A percentile compares a stretch with the other conserved stretches of the same genome.
Evolutionary conservation across 2,329 filamentous ascomycete genomes (phyloP).

Genomic region (Arthrocladium fulminans): DNA sequence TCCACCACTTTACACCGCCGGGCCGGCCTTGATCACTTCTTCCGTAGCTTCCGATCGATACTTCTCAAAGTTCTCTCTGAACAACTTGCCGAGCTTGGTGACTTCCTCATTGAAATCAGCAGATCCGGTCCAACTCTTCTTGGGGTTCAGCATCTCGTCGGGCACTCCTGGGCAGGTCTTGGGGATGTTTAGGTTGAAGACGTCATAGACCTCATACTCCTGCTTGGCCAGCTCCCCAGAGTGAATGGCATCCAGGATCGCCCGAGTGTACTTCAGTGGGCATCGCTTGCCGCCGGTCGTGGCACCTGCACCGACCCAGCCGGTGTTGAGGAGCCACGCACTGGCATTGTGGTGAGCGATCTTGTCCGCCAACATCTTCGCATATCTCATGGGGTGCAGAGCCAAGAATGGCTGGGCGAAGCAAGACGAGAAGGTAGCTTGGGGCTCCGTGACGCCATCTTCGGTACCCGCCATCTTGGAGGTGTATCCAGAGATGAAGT

Average conservation of each 20-base stretch:
- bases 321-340: constrained; percentile 97
- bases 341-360: constrained; percentile 91
- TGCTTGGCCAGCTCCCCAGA: constrained; percentile 86
- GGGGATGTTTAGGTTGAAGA: constrained; percentile 96
- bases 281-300: constrained; percentile 91
- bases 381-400: constrained; percentile 98
- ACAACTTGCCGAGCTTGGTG: constrained; percentile 77
- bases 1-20: constrained; percentile 24
- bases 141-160: constrained; percentile 85
- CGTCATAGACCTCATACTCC: constrained; percentile 89
- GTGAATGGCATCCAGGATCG: constrained; percentile 97
- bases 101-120: constrained; percentile 79
- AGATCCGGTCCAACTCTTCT: constrained; percentile 81
- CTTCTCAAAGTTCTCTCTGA: constrained; percentile 97
- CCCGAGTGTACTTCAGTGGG: constrained; percentile 96
- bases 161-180: constrained; percentile 84
- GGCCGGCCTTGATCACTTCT: constrained; percentile 57
- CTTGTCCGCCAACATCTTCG: constrained; percentile 97
- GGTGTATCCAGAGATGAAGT: constrained; percentile 99
- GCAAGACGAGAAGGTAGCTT: constrained; percentile 98
- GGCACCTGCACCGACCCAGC: constrained; percentile 88
- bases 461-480: constrained; percentile 99
- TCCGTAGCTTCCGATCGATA: constrained; percentile 75
- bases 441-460: constrained; percentile 90
- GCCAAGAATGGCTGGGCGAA: constrained; percentile 99